Evolutionary conservation across 2,329 filamentous ascomycete species (phyloP).

Genomic region (Trichoderma afroharzianum): DNA sequence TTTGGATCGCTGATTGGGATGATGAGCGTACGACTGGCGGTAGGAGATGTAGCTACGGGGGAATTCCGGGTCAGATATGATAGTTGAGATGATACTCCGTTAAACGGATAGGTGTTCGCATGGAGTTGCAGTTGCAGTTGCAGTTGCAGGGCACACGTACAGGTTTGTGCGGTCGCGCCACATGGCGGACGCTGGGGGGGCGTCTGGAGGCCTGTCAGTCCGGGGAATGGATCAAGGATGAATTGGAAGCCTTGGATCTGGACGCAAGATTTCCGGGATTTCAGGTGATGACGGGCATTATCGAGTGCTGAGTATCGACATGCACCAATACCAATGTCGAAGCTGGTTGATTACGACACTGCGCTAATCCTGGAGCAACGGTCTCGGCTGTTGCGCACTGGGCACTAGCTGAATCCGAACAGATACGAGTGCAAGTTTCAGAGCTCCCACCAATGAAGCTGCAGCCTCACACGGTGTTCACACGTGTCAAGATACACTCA

Average conservation of each 20-base stretch:
- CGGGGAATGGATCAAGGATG: constrained; percentile 8
- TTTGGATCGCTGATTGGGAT: constrained; percentile 80
- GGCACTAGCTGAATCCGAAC: background rate
- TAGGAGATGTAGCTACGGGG: constrained; percentile 86
- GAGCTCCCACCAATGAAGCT: background rate
- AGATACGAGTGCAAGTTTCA: background rate
- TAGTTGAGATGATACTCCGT: constrained; percentile 19
- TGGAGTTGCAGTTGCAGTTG: background rate
- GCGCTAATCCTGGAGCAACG: background rate
- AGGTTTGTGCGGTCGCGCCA: constrained; percentile 99
- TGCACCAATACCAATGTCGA: background rate
- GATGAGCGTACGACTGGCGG: constrained; percentile 95
- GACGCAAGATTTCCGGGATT: constrained; percentile 22
- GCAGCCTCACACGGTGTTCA: background rate
- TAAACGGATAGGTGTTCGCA: background rate
- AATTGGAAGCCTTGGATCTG: constrained; percentile 15
- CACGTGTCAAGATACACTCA: constrained; percentile 2
- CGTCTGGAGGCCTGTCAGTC: constrained; percentile 27
- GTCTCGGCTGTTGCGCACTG: background rate
- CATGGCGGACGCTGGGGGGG: constrained; percentile 63
- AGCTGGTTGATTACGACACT: constrained; percentile 18
- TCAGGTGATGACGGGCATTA: constrained; percentile 9
- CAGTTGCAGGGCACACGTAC: constrained; percentile 49
- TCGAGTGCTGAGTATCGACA: background rate
- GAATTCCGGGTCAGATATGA: background rate